Base-by-base conservation (phyloP, 1,284 basidiomycete species). In the Tylopilus orsonianus region DNA sequence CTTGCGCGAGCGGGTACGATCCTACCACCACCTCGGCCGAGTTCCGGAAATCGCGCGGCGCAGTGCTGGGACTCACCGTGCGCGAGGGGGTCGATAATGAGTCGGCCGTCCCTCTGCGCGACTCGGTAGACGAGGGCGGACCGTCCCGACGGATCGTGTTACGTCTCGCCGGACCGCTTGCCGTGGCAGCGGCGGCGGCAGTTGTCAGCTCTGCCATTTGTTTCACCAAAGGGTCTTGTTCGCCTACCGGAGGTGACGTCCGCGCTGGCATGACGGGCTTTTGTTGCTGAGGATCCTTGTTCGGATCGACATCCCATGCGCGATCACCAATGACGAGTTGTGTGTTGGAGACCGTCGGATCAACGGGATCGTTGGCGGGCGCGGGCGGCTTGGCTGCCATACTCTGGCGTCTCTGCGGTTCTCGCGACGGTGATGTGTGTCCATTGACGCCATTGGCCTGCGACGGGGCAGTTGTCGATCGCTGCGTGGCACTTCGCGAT, bases 1-100 rank as follows among this genome's bases (percentile, higher is more conserved):
- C 66, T 5, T 55, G 61, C 1, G 56, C 50, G 13, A 23, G 41
- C 3, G 90, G 88, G 56, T 87, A 84, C 0, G 73, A 66, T 13
- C 92, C 92, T 14, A 93, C 88, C 18, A 94, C 78, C 30, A 81
- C 60, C 48, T 92, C 85, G 0, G 87, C 91, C 56, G 77, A 80
- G 38, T 75, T 81, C 44, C 81, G 76, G 54, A 85, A 87, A 61
- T 86, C 81, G 16, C 62, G 66, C 13, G 53, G 51, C 2, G 43
- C 67, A 36, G 27, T 32, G 20, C 27, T 38, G 14, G 33, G 9
- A 19, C 41, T 56, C 12, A 44, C 47, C 9, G 41, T 34, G 0
- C 52, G 42, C 10, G 59, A 39, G 9, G 60, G 66, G 3, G 65
- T 56, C n/a, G 55, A 45, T 16, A 69, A 42, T 8, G 72, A 67